Percentiles rank a stretch among this genome's conserved stretches.
Conservation (phyloP, 495 filamentous ascomycete genomes). For the Aspergillus carlsbadensis region DNA sequence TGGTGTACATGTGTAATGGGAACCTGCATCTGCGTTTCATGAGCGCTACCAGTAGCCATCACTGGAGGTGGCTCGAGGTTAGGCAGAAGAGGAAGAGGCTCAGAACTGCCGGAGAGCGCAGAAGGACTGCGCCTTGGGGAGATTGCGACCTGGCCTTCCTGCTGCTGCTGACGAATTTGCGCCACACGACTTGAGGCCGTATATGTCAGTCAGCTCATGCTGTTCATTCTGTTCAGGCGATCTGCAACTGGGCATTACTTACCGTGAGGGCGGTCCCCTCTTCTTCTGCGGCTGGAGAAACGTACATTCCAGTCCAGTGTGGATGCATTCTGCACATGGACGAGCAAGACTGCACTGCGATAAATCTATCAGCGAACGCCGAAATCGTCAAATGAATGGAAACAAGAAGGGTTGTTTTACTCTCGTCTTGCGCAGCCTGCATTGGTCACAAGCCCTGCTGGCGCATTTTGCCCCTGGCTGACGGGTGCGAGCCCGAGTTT, state of each 20-base stretch:
- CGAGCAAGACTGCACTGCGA: slow-evolving; percentile 40
- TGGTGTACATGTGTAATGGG: neutral
- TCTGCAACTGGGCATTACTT: too few relatives aligned
- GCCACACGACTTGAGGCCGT: slow-evolving; percentile 34
- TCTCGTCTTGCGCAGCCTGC: slow-evolving; percentile 47
- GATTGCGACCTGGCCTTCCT: slow-evolving; percentile 18
- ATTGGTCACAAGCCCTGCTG: slow-evolving; percentile 42
- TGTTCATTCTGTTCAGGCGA: too few relatives aligned
- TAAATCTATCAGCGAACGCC: neutral
- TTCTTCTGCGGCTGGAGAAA: slow-evolving; percentile 47
- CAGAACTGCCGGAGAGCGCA: slow-evolving; percentile 23
- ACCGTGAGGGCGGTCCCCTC: slow-evolving; percentile 42
- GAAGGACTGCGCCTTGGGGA: slow-evolving; percentile 14
- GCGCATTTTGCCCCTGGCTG: slow-evolving; percentile 18
- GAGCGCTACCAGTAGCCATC: neutral
- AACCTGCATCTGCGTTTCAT: too few relatives aligned
- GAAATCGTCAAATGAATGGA: neutral
- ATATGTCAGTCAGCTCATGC: too few relatives aligned
- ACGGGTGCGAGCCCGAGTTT: neutral
- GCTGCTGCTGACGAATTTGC: slow-evolving; percentile 43
- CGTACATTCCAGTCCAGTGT: slow-evolving; percentile 46
- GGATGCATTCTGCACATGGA: slow-evolving; percentile 38
- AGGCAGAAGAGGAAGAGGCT: slow-evolving; percentile 21
- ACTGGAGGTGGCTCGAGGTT: neutral
- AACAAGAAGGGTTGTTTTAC: slow-evolving; percentile 15